Evolutionary conservation across 2,329 filamentous ascomycete genomes (phyloP).

Genomic region (Xylaria sp.): DNA sequence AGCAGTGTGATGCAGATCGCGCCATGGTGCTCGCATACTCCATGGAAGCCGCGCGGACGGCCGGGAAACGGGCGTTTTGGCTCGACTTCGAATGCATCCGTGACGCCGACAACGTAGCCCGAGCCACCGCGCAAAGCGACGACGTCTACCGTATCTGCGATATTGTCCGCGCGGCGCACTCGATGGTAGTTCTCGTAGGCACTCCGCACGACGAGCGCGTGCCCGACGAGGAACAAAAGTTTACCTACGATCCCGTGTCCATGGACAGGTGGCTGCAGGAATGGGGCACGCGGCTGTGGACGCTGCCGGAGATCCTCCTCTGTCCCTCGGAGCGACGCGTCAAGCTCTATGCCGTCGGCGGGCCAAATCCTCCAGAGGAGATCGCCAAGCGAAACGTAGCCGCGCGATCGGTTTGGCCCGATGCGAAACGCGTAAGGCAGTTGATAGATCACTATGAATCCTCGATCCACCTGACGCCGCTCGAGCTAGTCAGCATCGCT

Average conservation of each 20-base stretch:
- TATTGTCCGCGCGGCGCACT: constrained; percentile 56
- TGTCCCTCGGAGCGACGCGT: constrained; percentile 27
- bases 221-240: background rate
- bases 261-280: constrained; percentile 33
- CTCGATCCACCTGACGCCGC: constrained; percentile 53
- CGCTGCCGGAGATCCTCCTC: constrained; percentile 48
- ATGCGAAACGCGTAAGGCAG: constrained; percentile 53
- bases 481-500: constrained; percentile 53
- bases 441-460: constrained; percentile 60
- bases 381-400: constrained; percentile 56
- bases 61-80: constrained; percentile 56
- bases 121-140: constrained; percentile 42
- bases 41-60: constrained; percentile 52
- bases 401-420: constrained; percentile 52
- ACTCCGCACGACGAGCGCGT: constrained; percentile 42
- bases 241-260: constrained; percentile 48
- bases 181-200: constrained; percentile 56
- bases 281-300: constrained; percentile 50
- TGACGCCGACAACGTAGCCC: constrained; percentile 47
- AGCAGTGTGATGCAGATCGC: constrained; percentile 43
- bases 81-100: constrained; percentile 57
- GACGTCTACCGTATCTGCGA: constrained; percentile 58
- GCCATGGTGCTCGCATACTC: constrained; percentile 51
- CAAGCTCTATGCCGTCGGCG: constrained; percentile 30
- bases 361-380: constrained; percentile 24